Base-by-base conservation (phyloP, 1,139 yeast species). In the Diutina rugosa region DNA sequence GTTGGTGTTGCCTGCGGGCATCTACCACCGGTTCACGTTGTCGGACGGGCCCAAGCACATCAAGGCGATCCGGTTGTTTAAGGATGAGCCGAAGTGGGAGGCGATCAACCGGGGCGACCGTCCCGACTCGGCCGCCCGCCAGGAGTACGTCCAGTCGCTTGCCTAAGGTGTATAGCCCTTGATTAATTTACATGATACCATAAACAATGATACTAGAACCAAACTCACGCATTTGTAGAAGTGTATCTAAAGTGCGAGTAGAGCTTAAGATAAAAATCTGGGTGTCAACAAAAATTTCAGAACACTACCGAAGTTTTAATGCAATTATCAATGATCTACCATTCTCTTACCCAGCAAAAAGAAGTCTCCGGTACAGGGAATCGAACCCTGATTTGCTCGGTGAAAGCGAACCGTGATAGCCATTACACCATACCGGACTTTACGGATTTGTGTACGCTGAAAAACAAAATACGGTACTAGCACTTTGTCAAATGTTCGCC, bases 31-130 rank as follows among this genome's bases (percentile, higher is more conserved):
- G 35, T 91, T 91, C 70, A 90, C 97, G 1, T 76, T 91, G 62
- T 79, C 90, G 6, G 66, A 71, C 61, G 70, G 72, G 12, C 67
- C 72, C 57, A 82, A 85, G 66, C 79, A 79, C 62, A 85, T 91
- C 62, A 79, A 80, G 61, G 97, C 98, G 6, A 70, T 88, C 65
- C 76, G 99, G 61, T 73, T 93, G 63, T 93, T 93, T 74, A 84
- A 90, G 70, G 97, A 90, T 63, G 97, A 91, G 71, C 98, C 98
- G 41, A 90, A 90, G 67, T 93, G 99, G 98, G 82, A 87, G 57
- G 97, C 98, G 9, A 80, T 89, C 64, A 82, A 84, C 67, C 79
- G 96, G 61, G 77, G 70, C 44, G 66, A 68, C 48, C 65, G 68
- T 45, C 61, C 63, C 51, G 58, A 63, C 18, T 66, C 71, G 12